These are phyloP conservation scores for Ogataea populi-albae DNA, from an alignment of 805 yeast species.

Conservation along the genomic window DNA sequence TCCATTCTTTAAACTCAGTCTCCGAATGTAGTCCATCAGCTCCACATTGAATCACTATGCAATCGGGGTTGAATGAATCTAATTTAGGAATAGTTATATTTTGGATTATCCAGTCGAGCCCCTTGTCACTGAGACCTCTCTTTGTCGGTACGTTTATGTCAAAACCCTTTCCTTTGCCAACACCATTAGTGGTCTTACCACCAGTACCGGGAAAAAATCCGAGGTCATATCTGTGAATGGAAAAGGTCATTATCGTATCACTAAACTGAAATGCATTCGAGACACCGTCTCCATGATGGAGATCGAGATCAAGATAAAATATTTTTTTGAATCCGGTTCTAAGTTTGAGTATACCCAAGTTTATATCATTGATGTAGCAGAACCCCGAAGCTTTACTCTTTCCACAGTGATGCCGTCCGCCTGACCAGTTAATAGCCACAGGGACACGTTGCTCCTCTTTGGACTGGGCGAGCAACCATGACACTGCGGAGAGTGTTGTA, in stretches of 20 bases:
- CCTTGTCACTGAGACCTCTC: conserved; percentile 53
- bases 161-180: conserved; percentile 36
- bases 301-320: conserved; percentile 66
- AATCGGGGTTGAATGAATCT: conserved; percentile 42
- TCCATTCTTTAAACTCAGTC: conserved; percentile 60
- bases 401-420: conserved; percentile 73
- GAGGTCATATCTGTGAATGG: conserved; percentile 59
- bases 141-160: conserved; percentile 54
- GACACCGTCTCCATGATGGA: conserved; percentile 84
- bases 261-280: conserved; percentile 59
- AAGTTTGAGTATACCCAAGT: conserved; percentile 50
- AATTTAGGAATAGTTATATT: conserved; percentile 44
- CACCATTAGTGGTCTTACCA: conserved; percentile 33
- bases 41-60: conserved; percentile 65
- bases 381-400: conserved; percentile 60
- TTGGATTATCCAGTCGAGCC: conserved; percentile 36
- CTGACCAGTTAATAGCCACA: conserved; percentile 68
- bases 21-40: conserved; percentile 73
- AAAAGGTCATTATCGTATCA: conserved; percentile 54
- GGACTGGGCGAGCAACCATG: conserved; percentile 26
- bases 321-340: conserved; percentile 45
- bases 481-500: conserved; percentile 52
- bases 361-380: conserved; percentile 71
- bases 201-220: conserved; percentile 82
- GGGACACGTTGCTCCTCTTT: conserved; percentile 19